Evolutionary conservation across 106 monocot genomes (phyloP), one percentile per base, ranked within the genome.

Genomic region (Dendrobium officinale): DNA sequence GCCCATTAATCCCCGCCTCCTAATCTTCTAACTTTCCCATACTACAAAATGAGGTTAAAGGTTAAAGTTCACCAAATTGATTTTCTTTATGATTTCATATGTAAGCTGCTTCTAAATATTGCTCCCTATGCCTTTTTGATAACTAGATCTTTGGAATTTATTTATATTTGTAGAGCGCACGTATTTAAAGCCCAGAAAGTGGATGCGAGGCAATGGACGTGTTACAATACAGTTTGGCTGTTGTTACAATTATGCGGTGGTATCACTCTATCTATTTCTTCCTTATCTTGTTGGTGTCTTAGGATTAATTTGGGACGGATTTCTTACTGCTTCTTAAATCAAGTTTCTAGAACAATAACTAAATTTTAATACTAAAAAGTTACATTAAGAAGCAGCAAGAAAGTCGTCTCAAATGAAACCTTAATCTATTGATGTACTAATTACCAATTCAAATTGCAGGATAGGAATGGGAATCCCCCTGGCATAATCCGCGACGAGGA

Each of bases 221-320:
- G 84, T 91, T 33, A 99, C 98, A 3, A 88, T 99, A 43, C 98
- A 99, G 44, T 99, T 99, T 68, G 98, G 98, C 49, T 99, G 98
- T 77, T 92, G 92, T 80, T 95, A 94, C 72, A 99, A 94, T 75
- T 91, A 92, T 83, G 91, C 98, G 37, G 31, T n/a, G 86, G 98
- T 99, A 88, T 75, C 22, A 44, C 19, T 58, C 40, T 78, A 16
- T 49, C 11, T 10, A 37, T 17, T 47, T 49, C 24, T 20, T 74
- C 27, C 0, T 51, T 10, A 27, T 76, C 13, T 2, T 27, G 10
- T 70, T 70, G 27, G 70, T 74, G 0, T 74, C 74, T 74, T 74
- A 33, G 7, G 18, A 20, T 41, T 1, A 0, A 2, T 91, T 91
- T 58, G 91, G 91, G 6, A 66, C 73, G 0, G 58, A 91, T 27